Base-by-base conservation (phyloP, 768 basidiomycete genomes). In the Suillus variegatus region DNA sequence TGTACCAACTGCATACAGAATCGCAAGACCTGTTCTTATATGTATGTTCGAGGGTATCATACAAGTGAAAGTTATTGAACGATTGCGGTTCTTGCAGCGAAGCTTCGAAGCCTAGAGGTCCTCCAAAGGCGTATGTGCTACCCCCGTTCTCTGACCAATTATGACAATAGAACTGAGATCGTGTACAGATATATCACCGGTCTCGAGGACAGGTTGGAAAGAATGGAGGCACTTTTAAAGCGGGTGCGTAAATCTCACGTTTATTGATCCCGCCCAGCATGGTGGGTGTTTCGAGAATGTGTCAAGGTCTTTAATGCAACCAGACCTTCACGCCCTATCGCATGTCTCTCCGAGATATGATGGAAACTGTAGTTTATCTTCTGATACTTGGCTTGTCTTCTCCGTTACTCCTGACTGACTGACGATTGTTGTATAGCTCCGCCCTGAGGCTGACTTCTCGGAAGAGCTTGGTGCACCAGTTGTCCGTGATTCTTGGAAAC, bases 401-500 rank as follows among this genome's bases (percentile, higher is more conserved):
- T 7, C 40, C 14, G 25, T 20, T 32, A 0, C 18, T 60, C 25
- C 25, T 28, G 9, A 43, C 25, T 43, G 41, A 60, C 58, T 28
- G 41, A 60, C 43, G 18, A 28, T 43, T 8, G 18, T 63, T 64
- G 20, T 61, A 68, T 70, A 92, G 90, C 79, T 91, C 68, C 82
- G 81, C 36, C 91, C 90, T 38, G 84, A 85, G 66, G 72, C 76
- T 54, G 87, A 91, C 72, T 88, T 90, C 72, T 82, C 85, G 41
- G 75, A 81, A 25, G 85, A 89, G 67, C 79, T 92, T 56, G 90
- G 90, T 0, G 85, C 87, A 8, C 84, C 84, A 2, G 76, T 92
- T 10, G 43, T 85, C 55, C 85, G 89, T 44, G 88, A 82, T 68
- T 89, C 88, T 6, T 92, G 90, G 90, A 90, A 75, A 69, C 64